phyloP scores from a whole-genome alignment of 2,329 filamentous ascomycete genomes.

The Penicillium sclerotiorum region DNA sequence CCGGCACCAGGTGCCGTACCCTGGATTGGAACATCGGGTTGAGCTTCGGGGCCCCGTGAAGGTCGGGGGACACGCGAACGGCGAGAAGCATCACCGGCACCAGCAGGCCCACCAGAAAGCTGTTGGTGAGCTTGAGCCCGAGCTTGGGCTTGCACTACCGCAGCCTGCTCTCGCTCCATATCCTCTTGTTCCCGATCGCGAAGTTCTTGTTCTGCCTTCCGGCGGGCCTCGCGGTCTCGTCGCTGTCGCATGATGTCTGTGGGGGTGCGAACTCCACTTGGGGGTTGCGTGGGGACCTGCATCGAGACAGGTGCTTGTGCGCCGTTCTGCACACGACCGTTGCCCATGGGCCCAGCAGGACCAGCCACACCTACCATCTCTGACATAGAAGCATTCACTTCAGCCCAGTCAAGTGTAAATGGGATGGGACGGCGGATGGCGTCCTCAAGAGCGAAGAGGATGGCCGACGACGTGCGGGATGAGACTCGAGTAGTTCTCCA shows the following conservation, averaged over 20 bases:
- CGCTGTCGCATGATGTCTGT: conserved; percentile 91
- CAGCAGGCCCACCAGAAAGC: conserved; percentile 45
- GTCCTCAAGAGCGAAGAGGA: conserved; percentile 90
- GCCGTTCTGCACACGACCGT: conserved; percentile 61
- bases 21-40: not conserved
- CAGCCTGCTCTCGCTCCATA: conserved; percentile 42
- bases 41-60: conserved; percentile 17
- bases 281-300: conserved; percentile 53
- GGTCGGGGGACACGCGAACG: conserved; percentile 19
- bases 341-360: conserved; percentile 48
- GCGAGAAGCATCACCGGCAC: conserved; percentile 28
- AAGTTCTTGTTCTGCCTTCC: conserved; percentile 68
- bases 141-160: conserved; percentile 7
- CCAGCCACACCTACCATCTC: conserved; percentile 69
- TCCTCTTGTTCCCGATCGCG: conserved; percentile 57
- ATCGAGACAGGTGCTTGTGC: conserved; percentile 57
- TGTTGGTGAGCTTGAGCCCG: conserved; percentile 36
- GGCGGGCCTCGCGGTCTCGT: conserved; percentile 72
- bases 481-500: conserved; percentile 65
- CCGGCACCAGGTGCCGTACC: conserved; percentile 14
- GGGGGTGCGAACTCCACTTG: conserved; percentile 74
- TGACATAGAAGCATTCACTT: conserved; percentile 92
- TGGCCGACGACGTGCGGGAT: conserved; percentile 80
- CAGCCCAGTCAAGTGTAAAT: conserved; percentile 80
- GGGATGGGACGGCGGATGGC: conserved; percentile 78